Conservation (phyloP, 805 yeast species). For the Groenewaldozyma tartarivorans region DNA sequence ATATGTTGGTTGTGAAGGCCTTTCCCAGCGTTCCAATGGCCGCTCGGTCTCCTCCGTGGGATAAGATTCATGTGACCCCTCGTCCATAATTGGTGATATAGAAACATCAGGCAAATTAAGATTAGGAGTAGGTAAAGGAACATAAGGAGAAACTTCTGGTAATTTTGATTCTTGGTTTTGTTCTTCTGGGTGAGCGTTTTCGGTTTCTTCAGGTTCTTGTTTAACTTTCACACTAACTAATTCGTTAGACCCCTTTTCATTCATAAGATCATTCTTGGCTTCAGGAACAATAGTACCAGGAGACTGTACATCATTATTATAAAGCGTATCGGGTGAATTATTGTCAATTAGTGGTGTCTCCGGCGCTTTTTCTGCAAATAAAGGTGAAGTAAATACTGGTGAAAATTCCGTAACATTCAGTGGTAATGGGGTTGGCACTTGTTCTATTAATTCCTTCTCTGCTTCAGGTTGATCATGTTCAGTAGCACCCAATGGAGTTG, state of each 20-base stretch:
- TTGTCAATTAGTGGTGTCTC: too few relatives aligned
- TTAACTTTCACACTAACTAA: not conserved
- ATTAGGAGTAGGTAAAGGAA: not conserved
- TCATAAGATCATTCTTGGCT: too few relatives aligned
- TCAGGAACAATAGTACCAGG: not conserved
- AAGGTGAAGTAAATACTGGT: not conserved
- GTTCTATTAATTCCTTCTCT: too few relatives aligned
- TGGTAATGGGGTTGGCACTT: not conserved
- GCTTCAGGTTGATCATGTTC: not conserved
- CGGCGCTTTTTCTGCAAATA: not conserved
- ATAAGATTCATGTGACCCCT: too few relatives aligned
- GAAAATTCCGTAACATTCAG: not conserved
- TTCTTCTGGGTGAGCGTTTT: not conserved
- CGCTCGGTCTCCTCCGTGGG: not conserved
- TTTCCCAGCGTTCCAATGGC: not conserved
- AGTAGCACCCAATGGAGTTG: not conserved
- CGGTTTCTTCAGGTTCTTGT: not conserved
- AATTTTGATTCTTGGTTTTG: not conserved
- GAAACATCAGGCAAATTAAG: not conserved
- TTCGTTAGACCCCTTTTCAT: too few relatives aligned
- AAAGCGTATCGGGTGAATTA: too few relatives aligned
- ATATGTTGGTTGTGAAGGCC: not conserved
- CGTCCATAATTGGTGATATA: not conserved
- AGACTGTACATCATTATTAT: too few relatives aligned
- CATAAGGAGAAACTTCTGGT: not conserved